Evolutionary conservation across 2,329 filamentous ascomycete genomes (phyloP).

Genomic region (Aspergillus costaricaensis): DNA sequence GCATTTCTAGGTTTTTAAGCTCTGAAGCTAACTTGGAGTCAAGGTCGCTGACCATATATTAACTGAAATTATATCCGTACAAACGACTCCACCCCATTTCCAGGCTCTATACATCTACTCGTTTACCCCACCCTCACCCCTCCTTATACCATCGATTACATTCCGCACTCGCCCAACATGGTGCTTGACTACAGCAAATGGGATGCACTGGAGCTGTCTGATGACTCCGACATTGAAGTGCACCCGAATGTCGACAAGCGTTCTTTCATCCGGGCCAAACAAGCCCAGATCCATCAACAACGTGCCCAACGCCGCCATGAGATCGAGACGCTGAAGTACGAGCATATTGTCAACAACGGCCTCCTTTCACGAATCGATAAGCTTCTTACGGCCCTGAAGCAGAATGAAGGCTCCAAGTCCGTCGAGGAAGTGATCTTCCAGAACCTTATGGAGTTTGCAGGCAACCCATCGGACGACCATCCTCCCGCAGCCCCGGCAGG

Average conservation of each 20-base stretch:
- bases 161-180: constrained; percentile 39
- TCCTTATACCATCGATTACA: constrained; percentile 20
- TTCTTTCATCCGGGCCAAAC: constrained; percentile 97
- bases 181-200: constrained; percentile 66
- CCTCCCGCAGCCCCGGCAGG: constrained; percentile 75
- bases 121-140: constrained; percentile 22
- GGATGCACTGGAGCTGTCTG: constrained; percentile 90
- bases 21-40: not conserved
- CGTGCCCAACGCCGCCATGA: constrained; percentile 81
- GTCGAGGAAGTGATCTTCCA: constrained; percentile 86
- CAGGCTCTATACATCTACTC: constrained; percentile 1
- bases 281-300: constrained; percentile 93
- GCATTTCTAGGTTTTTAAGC: not conserved
- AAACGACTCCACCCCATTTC: not conserved
- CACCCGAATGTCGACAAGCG: constrained; percentile 98
- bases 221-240: constrained; percentile 97
- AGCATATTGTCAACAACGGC: constrained; percentile 85
- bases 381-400: constrained; percentile 72
- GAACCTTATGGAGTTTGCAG: constrained; percentile 79
- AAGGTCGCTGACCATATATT: not conserved
- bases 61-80: not conserved
- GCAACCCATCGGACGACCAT: constrained; percentile 70
- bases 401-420: constrained; percentile 67
- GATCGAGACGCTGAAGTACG: constrained; percentile 90
- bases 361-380: constrained; percentile 79